Conservation (phyloP, 139 green algal genomes). For the Chlorella sp. region DNA sequence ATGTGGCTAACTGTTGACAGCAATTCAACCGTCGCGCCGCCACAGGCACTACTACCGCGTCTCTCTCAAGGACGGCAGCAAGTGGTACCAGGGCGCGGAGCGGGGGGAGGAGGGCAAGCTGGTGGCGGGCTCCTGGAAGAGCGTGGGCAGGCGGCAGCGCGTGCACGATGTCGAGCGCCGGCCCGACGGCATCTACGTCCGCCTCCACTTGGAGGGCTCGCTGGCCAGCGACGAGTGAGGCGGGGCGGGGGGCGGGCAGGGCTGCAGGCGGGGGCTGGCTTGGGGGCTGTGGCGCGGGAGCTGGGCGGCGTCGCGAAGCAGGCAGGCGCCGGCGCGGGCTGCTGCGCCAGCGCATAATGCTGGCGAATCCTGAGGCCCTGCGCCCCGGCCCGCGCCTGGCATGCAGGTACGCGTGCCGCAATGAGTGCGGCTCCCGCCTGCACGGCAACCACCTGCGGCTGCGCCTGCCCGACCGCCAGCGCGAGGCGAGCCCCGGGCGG, state of each 20-base stretch:
- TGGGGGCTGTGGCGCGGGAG: not conserved
- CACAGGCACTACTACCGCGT: constrained; percentile 49
- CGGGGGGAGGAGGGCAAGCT: constrained; percentile 39
- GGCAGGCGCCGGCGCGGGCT: not conserved
- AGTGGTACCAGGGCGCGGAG: constrained; percentile 45
- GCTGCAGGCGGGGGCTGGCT: not conserved
- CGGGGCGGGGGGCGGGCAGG: not conserved
- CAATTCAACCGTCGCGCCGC: too few relatives aligned
- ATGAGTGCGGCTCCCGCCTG: too few relatives aligned
- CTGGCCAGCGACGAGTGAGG: constrained; percentile 51
- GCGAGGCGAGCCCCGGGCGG: too few relatives aligned
- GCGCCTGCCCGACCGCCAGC: too few relatives aligned
- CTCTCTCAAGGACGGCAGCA: constrained; percentile 31
- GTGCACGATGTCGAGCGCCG: constrained; percentile 42
- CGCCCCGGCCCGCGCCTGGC: too few relatives aligned
- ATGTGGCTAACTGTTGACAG: too few relatives aligned
- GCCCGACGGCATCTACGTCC: constrained; percentile 28
- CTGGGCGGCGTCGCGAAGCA: not conserved
- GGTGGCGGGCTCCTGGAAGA: constrained; percentile 45
- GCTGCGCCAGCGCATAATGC: too few relatives aligned
- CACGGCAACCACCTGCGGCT: too few relatives aligned
- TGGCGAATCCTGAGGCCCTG: too few relatives aligned
- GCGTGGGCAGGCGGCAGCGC: constrained; percentile 43
- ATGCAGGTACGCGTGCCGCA: too few relatives aligned
- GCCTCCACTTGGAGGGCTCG: constrained; percentile 37